Base-by-base conservation (phyloP, 257 asterid genomes). In the Capsicum rhomboideum region DNA sequence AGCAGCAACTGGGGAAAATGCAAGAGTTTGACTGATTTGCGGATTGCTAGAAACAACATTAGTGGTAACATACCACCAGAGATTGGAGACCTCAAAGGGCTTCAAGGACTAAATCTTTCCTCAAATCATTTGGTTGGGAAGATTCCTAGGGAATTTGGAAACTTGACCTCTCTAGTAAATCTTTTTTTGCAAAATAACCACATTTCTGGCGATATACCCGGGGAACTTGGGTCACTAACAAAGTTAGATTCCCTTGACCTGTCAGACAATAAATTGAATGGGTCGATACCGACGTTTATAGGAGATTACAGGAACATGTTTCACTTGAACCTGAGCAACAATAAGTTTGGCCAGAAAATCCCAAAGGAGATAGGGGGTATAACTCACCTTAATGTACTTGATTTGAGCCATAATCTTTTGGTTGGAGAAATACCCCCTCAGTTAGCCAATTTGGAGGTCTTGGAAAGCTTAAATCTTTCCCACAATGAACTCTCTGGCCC, bases 1-100 rank as follows among this genome's bases (percentile, higher is more conserved):
- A 8, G 68, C 10, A 10, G 40, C 4, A 63, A 78, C 8, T 84
- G 79, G 83, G 34, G 42, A 4, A 6, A 37, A 14, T 59, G 78
- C 29, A 50, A n/a, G 44, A 13, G 1, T 0, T 18, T 84, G 59
- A 52, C 42, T 4, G 3, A 40, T 46, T 1, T 84, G 1, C 54
- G 0, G 40, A 0, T 84, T 1, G 64, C 86, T 0, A 49, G 44
- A 20, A 84, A 84, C 26, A 78, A 14, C 8, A n/a, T 84, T 49
- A 7, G 44, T 11, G 86, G 80, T 3, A 63, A 46, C 46, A 77
- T 84, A 58, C 86, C 83, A 13, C 34, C 59, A 6, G 83, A 84
- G 53, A 37, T 84, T 42, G 83, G 83, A 42, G n/a, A 61, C 29
- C 0, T 69, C 37, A 31, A 42, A 5, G 20, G 11, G 0, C 55